A percentile compares a stretch with the other conserved stretches of the same genome.
Conservation (phyloP, 768 basidiomycete genomes). For the Xerocomellus amylosporus region DNA sequence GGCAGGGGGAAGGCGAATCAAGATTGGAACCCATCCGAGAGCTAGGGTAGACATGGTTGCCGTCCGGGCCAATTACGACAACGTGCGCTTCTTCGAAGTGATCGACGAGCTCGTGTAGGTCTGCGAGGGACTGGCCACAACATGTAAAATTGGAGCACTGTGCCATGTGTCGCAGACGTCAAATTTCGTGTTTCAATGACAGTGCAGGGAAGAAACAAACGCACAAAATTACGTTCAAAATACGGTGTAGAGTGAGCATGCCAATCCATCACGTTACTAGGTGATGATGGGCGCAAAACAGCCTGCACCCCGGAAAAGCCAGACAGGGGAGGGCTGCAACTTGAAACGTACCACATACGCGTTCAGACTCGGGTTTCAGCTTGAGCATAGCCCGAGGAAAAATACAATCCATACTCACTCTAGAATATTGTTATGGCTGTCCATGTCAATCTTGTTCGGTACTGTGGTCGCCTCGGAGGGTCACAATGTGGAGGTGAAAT, state of each 20-base stretch:
- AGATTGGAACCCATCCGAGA: background rate
- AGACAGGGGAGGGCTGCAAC: background rate
- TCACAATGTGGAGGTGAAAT: background rate
- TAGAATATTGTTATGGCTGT: background rate
- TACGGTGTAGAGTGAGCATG: slow-evolving; percentile 2
- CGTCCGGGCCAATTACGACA: slow-evolving; percentile 29
- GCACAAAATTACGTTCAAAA: slow-evolving; percentile 25
- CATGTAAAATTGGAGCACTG: slow-evolving; percentile 48
- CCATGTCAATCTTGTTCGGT: background rate
- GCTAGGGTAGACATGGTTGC: slow-evolving; percentile 34
- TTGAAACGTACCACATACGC: background rate
- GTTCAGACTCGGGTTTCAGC: background rate
- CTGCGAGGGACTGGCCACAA: slow-evolving; percentile 43
- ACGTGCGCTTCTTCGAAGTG: slow-evolving; percentile 49
- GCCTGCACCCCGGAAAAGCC: background rate
- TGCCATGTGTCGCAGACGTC: background rate
- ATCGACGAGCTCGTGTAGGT: slow-evolving; percentile 50
- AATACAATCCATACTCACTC: background rate
- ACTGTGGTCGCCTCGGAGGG: background rate
- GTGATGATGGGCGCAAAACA: slow-evolving; percentile 5
- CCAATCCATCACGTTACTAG: slow-evolving; percentile 9
- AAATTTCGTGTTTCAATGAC: background rate
- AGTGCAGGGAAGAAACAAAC: background rate
- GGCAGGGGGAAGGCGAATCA: background rate
- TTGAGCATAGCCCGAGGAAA: background rate